phyloP scores from a whole-genome alignment of 768 basidiomycete genomes.

The Imleria badia region DNA sequence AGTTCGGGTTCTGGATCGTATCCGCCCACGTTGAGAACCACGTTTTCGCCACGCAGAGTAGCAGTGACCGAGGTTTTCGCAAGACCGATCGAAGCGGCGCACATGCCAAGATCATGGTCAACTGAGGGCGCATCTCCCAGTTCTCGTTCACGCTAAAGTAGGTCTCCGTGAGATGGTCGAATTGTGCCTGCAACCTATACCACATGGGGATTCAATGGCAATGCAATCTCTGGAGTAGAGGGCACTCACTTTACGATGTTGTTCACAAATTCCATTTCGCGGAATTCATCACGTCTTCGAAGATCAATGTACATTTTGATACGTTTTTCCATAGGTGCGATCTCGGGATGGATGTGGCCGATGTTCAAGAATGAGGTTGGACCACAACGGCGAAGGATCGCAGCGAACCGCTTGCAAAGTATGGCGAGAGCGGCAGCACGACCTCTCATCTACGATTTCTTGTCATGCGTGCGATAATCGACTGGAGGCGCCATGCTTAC shows the following conservation, averaged over 20 bases:
- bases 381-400: slow-evolving; percentile 76
- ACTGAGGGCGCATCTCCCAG: slow-evolving; percentile 77
- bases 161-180: slow-evolving; percentile 87
- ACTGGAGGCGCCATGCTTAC: slow-evolving; percentile 38
- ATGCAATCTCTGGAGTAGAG: neutral
- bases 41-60: slow-evolving; percentile 76
- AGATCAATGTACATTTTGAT: slow-evolving; percentile 91
- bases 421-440: slow-evolving; percentile 78
- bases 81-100: slow-evolving; percentile 87
- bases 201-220: neutral
- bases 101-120: slow-evolving; percentile 92
- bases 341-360: slow-evolving; percentile 80
- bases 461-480: neutral
- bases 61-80: slow-evolving; percentile 80
- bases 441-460: slow-evolving; percentile 65
- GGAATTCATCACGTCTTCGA: slow-evolving; percentile 84
- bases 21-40: slow-evolving; percentile 69
- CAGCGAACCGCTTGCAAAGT: slow-evolving; percentile 87
- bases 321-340: slow-evolving; percentile 85
- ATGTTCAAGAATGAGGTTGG: slow-evolving; percentile 88
- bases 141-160: slow-evolving; percentile 87
- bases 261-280: slow-evolving; percentile 91
- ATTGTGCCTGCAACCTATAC: slow-evolving; percentile 83
- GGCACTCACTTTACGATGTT: slow-evolving; percentile 79
- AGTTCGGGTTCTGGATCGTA: slow-evolving; percentile 71